phyloP scores from a whole-genome alignment of 78 protist genomes.

The Monocercomonoides exilis region DNA sequence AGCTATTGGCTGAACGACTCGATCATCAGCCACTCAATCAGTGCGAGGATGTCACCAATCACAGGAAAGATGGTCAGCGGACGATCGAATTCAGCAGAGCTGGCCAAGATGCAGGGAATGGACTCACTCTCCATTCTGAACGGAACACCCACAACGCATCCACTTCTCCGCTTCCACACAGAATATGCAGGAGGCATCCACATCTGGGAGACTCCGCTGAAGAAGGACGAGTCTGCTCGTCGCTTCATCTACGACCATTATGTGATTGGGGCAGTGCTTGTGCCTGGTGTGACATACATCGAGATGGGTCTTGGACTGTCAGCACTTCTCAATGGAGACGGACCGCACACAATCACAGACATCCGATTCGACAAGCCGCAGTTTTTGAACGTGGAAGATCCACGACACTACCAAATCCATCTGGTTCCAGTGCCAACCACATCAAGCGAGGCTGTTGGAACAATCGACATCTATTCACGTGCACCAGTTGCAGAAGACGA shows the following conservation, averaged over 20 bases:
- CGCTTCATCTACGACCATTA: constrained; percentile 17
- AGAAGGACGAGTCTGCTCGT: neutral
- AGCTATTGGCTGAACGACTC: neutral
- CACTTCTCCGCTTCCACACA: neutral
- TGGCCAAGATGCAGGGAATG: neutral
- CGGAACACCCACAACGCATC: neutral
- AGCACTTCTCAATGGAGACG: neutral
- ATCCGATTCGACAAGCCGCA: constrained; percentile 15
- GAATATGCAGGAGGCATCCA: neutral
- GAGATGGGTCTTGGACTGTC: constrained; percentile 19
- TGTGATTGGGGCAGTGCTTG: constrained; percentile 14
- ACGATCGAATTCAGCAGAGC: neutral
- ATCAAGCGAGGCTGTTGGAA: neutral
- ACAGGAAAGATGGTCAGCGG: neutral
- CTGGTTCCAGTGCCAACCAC: constrained; percentile 1
- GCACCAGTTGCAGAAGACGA: neutral
- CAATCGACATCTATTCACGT: neutral
- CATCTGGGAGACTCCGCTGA: neutral
- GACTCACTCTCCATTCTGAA: neutral
- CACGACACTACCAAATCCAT: neutral
- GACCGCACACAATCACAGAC: neutral
- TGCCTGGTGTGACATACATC: constrained; percentile 11
- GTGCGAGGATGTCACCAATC: neutral
- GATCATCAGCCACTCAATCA: neutral
- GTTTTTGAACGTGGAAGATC: neutral